These are phyloP conservation scores for Daldinia decipiens DNA, from an alignment of 495 filamentous ascomycete genomes.

Conservation along the genomic window DNA sequence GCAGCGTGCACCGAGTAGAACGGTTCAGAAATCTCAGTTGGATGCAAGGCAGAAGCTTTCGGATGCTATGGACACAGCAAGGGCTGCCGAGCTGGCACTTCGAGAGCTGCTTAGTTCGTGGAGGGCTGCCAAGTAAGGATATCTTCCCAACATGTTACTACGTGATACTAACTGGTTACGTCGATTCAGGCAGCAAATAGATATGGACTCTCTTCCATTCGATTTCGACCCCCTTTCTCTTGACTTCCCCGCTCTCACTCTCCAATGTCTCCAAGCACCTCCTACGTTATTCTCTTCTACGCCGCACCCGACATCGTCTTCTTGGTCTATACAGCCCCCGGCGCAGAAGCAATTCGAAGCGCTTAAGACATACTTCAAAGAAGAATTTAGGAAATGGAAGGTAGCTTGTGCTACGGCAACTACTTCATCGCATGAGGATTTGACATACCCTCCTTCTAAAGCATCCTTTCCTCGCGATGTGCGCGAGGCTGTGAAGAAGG, in stretches of 20 bases:
- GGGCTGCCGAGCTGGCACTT: constrained; percentile 85
- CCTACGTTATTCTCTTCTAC: constrained; percentile 77
- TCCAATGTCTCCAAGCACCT: constrained; percentile 81
- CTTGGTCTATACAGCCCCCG: constrained; percentile 80
- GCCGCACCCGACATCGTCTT: constrained; percentile 72
- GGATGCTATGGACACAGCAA: constrained; percentile 74
- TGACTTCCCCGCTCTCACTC: constrained; percentile 81
- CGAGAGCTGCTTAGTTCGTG: constrained; percentile 81
- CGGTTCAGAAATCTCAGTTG: constrained; percentile 65
- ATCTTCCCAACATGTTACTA: neutral
- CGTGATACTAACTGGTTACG: constrained; percentile 28
- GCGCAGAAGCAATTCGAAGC: constrained; percentile 75
- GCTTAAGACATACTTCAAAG: constrained; percentile 70
- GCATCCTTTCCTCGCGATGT: constrained; percentile 50
- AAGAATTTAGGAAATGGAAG: constrained; percentile 73
- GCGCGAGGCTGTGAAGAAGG: constrained; percentile 54
- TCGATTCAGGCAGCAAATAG: constrained; percentile 56
- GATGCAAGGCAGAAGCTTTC: constrained; percentile 65
- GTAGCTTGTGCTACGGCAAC: constrained; percentile 55
- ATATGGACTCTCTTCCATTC: constrained; percentile 67
- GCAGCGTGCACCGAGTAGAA: constrained; percentile 55
- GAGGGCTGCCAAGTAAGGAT: constrained; percentile 79
- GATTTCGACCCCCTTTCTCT: constrained; percentile 84
- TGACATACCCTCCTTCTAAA: constrained; percentile 52
- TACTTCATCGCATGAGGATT: constrained; percentile 53